Percentiles rank a stretch among this genome's conserved stretches.
Evolutionary conservation across 129 eudicot genomes (phyloP).

Genomic region (Calendula officinalis): DNA sequence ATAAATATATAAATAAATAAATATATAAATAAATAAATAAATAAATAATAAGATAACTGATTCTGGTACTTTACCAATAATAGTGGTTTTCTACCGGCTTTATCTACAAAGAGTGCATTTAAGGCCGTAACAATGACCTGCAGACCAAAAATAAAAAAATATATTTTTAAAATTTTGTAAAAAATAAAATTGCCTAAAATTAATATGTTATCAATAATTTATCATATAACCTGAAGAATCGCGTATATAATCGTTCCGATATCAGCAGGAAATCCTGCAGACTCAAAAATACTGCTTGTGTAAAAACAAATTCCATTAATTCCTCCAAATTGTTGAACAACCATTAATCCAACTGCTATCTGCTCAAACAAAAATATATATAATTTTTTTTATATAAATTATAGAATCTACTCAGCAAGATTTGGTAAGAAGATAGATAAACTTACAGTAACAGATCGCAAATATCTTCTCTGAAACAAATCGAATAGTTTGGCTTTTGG

Average conservation of each 20-base stretch:
- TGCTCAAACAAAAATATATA: constrained; percentile 10
- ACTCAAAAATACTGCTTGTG: constrained; percentile 52
- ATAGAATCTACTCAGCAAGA: not conserved
- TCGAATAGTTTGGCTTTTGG: constrained; percentile 75
- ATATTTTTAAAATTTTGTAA: not conserved
- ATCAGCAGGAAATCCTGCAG: constrained; percentile 75
- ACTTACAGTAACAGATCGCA: constrained; percentile 72
- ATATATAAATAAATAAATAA: not conserved
- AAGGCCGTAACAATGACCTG: constrained; percentile 67
- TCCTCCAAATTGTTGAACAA: constrained; percentile 67
- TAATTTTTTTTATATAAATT: too few relatives aligned
- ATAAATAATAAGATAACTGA: not conserved
- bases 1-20: constrained; percentile 7
- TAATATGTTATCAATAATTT: not conserved
- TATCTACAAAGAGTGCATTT: constrained; percentile 75
- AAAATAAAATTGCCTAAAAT: constrained; percentile 1
- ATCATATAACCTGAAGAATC: constrained; percentile 53
- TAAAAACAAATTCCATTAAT: constrained; percentile 65
- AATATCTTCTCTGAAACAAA: constrained; percentile 77
- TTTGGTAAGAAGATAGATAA: constrained; percentile 1
- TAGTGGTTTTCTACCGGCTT: constrained; percentile 93
- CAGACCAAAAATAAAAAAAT: not conserved
- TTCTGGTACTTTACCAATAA: constrained; percentile 52
- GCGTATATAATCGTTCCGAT: constrained; percentile 69
- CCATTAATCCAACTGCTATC: constrained; percentile 75